Base-by-base conservation (phyloP, 768 basidiomycete species). In the Boletus insuetus region DNA sequence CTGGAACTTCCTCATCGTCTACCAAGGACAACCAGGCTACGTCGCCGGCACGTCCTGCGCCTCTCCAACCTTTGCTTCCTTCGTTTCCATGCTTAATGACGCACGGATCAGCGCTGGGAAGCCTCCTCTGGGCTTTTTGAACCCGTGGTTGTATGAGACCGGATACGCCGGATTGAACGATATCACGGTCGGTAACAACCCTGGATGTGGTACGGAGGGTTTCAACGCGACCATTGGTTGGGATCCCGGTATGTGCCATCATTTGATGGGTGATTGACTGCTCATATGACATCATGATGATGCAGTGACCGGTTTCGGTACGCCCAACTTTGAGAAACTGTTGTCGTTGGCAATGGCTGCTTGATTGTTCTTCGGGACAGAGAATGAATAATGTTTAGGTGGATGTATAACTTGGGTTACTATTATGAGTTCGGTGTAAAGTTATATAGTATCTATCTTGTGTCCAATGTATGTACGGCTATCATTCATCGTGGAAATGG, bases 21-120 rank as follows among this genome's bases (percentile, higher is more conserved):
- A 77, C 45, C 50, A 63, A 26, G 83, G 83, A 4, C 17, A 45
- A 7, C 31, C 72, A 13, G 55, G 54, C n/a, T 64, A 68, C 2
- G 76, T 83, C 52, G 79, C 74, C 1, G 89, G 89, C 34, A 91
- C 89, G 2, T 87, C 86, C 14, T 83, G 84, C 1, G 65, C 86
- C 1, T 63, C 84, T 9, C 88, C 87, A 0, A 76, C 85, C 0
- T 85, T 91, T 54, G 78, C 87, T 7, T 82, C 77, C 24, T 72
- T 89, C 49, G 73, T 88, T 17, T 77, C 86, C 4, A 76, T 89
- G 58, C 69, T 89, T 49, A 87, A 88, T 49, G 85, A 88, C 53
- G 83, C 79, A 3, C 79, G 83, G 9, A 66, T 86, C 24, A 68
- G 69, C 3, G 72, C 71, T 0, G 71, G 74, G 0, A 69, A 73